Conservation (phyloP, 495 filamentous ascomycete species). For the Thermothielavioides terrestris region DNA sequence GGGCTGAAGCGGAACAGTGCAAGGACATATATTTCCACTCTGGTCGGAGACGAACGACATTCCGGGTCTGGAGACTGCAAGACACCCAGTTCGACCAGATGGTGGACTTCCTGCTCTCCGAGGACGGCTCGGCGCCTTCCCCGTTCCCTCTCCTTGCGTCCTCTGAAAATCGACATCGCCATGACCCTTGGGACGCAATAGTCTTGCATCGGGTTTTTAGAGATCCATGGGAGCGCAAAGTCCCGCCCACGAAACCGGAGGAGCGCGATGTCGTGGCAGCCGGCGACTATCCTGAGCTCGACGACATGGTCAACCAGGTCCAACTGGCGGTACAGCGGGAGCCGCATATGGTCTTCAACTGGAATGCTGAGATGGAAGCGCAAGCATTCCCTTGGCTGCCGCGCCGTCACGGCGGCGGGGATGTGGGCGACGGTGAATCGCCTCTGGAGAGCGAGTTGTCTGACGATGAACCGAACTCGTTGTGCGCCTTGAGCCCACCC, state of each 20-base stretch:
- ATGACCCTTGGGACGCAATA: constrained; percentile 5
- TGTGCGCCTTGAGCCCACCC: no score
- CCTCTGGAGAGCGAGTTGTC: no score
- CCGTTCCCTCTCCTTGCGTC: constrained; percentile 1
- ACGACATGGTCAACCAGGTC: neutral
- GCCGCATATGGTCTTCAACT: no score
- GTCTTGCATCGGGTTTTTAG: constrained; percentile 3
- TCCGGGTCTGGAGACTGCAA: constrained; percentile 2
- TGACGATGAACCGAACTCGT: no score
- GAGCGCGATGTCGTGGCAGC: neutral
- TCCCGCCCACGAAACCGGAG: neutral
- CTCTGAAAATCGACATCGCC: neutral
- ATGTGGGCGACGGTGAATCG: no score
- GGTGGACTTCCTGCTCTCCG: neutral
- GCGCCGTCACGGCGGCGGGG: no score
- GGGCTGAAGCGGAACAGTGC: neutral
- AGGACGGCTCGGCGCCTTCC: neutral
- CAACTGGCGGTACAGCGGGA: no score
- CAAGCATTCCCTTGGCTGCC: no score
- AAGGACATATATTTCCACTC: constrained; percentile 4
- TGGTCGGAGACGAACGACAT: neutral
- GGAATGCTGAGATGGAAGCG: no score
- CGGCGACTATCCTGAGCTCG: constrained; percentile 3
- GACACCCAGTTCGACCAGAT: neutral
- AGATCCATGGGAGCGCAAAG: constrained; percentile 6